A percentile compares a stretch with the other conserved stretches of the same genome.
phyloP scores from a whole-genome alignment of 2,329 filamentous ascomycete genomes.

The Aspergillus fischeri region DNA sequence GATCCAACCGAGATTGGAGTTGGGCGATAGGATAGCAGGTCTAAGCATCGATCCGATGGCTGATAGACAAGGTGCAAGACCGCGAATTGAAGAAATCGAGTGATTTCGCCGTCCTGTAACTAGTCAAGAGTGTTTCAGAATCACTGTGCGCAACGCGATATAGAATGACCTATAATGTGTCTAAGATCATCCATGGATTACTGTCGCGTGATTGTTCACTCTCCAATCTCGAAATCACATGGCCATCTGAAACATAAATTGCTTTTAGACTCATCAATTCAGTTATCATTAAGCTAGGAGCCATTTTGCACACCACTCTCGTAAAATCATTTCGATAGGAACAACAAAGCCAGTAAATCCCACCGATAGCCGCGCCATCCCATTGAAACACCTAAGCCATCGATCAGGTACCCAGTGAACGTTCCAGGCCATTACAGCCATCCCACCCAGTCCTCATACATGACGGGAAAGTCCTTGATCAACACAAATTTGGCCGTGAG shows the following conservation, averaged over 20 bases:
- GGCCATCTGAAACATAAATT: neutral
- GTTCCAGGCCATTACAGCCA: neutral
- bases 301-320: neutral
- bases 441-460: neutral
- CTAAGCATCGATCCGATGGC: slow-evolving; percentile 33
- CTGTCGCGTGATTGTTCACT: too few species aligned
- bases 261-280: neutral
- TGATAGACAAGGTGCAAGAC: slow-evolving; percentile 17
- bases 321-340: neutral
- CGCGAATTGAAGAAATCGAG: slow-evolving; percentile 43
- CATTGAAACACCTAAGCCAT: neutral
- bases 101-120: slow-evolving; percentile 10
- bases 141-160: neutral
- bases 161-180: too few species aligned
- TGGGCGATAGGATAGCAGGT: slow-evolving; percentile 38
- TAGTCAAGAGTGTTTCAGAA: neutral
- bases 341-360: neutral
- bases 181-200: too few species aligned
- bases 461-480: neutral
- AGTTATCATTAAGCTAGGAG: neutral
- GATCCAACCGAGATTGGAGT: slow-evolving; percentile 24
- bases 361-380: neutral
- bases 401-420: neutral
- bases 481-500: neutral
- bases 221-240: neutral